Evolutionary conservation across 108 stramenopile genomes (phyloP), one percentile per base, ranked within the genome.

Genomic region (Phaeodactylum tricornutum): DNA sequence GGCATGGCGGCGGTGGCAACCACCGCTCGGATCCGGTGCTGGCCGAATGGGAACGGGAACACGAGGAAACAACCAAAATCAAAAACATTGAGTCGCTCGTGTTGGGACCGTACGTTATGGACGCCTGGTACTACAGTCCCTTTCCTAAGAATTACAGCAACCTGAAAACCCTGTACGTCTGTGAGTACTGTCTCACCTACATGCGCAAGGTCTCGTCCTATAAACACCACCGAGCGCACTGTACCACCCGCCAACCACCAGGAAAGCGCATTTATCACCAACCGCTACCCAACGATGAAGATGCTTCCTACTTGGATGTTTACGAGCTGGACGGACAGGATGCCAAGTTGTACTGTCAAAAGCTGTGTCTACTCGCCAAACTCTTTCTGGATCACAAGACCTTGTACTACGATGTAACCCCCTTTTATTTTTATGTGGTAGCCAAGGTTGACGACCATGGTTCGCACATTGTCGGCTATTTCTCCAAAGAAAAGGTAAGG

Each of bases 371-470:
- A 14, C 59, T 99, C 43, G 96, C 98, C 29, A 99, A 99, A 63
- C 81, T 99, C 19, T 99, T 99, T 66, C 69, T 99, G 29, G 98
- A 99, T 64, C 98, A 99, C 79, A 99, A 99, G 64, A 99, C 97
- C 0, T 69, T 99, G 35, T 98, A 96, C 64, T 99, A 81, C 58
- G 98, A 99, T 67, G 96, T 97, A 9, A 96, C 97, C 53, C 97
- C 97, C 0, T 99, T 99, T 64, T 72, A 92, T 42, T 99, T 98
- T 66, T 99, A 99, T 58, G 86, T 99, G 14, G 69, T 99, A 32
- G 93, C 93, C 55, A 73, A 90, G 24, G 80, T 84, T 24, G 81
- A 76, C 61, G 68, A 88, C 29, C 14, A 45, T 6, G 70, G 89
- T 35, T 59, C 77, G 36, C 84, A 84, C 51, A 69, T 93, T 54